Evolutionary conservation across 2,329 filamentous ascomycete species (phyloP), one percentile per base, ranked within the genome.

Genomic region (Achaetomium macrosporum): DNA sequence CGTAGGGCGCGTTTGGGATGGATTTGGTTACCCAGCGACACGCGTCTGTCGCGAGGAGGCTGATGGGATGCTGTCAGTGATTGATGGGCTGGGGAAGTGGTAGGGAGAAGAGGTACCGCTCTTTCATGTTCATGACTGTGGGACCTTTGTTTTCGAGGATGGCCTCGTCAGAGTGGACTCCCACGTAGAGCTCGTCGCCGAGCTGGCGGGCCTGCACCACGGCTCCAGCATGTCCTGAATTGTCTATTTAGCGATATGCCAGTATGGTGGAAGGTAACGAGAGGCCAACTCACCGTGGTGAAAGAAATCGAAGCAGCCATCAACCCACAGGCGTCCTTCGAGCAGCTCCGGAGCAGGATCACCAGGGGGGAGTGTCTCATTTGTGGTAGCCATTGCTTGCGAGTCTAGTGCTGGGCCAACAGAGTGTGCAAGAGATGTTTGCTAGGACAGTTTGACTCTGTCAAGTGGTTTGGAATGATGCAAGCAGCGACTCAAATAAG

Each of bases 231-330:
- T 99, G 93, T 64, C 93, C 88, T 92, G 64, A 6, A 15, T 5
- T 3, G 10, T 15, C 4, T 7, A n/a, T 7, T 37, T 37, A 37
- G 35, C 15, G 8, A 37, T 13, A 8, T 37, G 35, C 5, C 33
- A n/a, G 13, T 3, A n/a, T 3, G 9, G 13, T 37, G 3, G 3
- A 15, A 37, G 7, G 15, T 3, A 13, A 5, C 35, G 15, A 37
- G 35, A n/a, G 10, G 33, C 33, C 35, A 49, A 63, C 73, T 61
- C 70, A 90, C 88, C 93, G 69, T 97, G 93, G 70, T 99, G 93
- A 73, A 91, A 95, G 73, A 99, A 99, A 75, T 99, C 93, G 74
- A 96, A 99, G 77, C 93, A 99, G 58, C 93, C 93, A 69, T 99
- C 93, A 25, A 99, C 88, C 95, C 95, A 99, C 65, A 99, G 88